Percentiles rank a stretch among this genome's conserved stretches.
Conservation (phyloP, 805 yeast species). For the Metschnikowia vanudenii region DNA sequence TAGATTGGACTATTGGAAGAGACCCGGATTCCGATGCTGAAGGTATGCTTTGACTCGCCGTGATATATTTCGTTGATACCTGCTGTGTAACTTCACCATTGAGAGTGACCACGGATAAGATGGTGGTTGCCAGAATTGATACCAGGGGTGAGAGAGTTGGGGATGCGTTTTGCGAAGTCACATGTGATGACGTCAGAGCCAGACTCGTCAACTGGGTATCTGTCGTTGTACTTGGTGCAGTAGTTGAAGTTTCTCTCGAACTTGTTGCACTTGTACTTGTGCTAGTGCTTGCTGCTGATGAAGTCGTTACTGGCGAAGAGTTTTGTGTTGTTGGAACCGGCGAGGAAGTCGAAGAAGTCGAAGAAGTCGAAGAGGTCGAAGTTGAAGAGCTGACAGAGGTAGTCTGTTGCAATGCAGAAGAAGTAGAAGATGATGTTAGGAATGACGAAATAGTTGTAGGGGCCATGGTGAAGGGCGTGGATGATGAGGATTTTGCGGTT, state of each 20-base stretch:
- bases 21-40: conserved; percentile 12
- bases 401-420: no score
- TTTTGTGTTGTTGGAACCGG: no score
- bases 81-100: conserved; percentile 30
- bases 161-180: neutral
- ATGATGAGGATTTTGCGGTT: neutral
- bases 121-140: conserved; percentile 25
- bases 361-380: neutral
- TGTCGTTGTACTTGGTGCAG: no score
- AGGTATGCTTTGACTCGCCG: conserved; percentile 15
- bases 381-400: no score
- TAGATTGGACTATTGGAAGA: conserved; percentile 1
- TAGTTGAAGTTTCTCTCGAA: no score
- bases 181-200: no score
- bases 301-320: no score
- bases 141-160: neutral
- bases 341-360: neutral
- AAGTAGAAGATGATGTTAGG: no score
- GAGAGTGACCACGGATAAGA: conserved; percentile 34
- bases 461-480: neutral
- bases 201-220: no score
- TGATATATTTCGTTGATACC: conserved; percentile 24
- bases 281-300: no score
- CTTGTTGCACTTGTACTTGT: no score
- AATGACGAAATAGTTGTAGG: neutral